Evolutionary conservation across 345 rosid genomes (phyloP).

Genomic region (Garcia nutans): DNA sequence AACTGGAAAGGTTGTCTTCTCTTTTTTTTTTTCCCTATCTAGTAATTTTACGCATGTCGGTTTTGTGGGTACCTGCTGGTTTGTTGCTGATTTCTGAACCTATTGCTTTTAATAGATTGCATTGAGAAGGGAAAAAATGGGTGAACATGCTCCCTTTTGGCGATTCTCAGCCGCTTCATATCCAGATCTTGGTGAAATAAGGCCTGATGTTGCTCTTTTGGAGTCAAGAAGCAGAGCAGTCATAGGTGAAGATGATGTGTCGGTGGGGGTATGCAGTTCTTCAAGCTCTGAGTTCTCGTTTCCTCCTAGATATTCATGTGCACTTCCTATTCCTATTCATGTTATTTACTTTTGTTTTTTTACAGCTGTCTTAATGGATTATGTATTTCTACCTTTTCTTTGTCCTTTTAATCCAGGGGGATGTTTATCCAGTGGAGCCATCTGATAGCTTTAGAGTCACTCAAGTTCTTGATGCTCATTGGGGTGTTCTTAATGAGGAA

Average conservation of each 20-base stretch:
- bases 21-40: slow-evolving; percentile 4
- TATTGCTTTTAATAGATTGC: slow-evolving; percentile 60
- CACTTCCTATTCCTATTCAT: neutral
- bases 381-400: neutral
- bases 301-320: neutral
- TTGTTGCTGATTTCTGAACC: slow-evolving; percentile 1
- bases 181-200: slow-evolving; percentile 71
- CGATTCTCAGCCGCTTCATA: slow-evolving; percentile 95
- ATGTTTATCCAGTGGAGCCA: slow-evolving; percentile 92
- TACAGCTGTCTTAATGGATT: neutral
- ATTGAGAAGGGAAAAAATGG: slow-evolving; percentile 86
- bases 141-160: slow-evolving; percentile 95
- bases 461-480: slow-evolving; percentile 90
- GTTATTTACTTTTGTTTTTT: neutral
- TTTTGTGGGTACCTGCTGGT: neutral
- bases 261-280: slow-evolving; percentile 56
- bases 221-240: slow-evolving; percentile 42
- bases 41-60: neutral
- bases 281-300: slow-evolving; percentile 14
- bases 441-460: slow-evolving; percentile 38
- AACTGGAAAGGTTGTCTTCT: slow-evolving; percentile 62
- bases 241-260: slow-evolving; percentile 40
- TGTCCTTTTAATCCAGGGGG: slow-evolving; percentile 54
- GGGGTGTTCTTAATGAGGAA: slow-evolving; percentile 86
- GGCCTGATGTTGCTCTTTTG: slow-evolving; percentile 39